Evolutionary conservation across 2,329 filamentous ascomycete species (phyloP).

Genomic region (Trichophyton benhamiae): DNA sequence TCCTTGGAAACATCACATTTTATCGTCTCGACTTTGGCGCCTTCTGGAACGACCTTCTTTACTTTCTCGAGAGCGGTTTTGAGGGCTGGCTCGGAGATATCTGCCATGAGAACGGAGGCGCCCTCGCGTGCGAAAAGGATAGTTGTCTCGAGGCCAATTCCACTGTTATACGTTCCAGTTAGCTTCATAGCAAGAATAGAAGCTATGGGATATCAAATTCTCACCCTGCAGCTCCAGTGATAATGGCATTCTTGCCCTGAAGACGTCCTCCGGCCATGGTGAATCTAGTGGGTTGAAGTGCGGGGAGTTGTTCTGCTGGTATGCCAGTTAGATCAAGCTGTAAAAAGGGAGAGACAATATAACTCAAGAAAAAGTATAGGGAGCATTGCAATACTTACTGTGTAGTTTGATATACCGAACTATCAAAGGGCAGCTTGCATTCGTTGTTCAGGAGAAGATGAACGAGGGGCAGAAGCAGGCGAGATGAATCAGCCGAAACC

Average conservation of each 20-base stretch:
- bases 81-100: slow-evolving; percentile 68
- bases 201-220: not conserved
- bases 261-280: slow-evolving; percentile 34
- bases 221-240: slow-evolving; percentile 79
- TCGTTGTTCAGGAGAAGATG: not conserved
- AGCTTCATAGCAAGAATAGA: not conserved
- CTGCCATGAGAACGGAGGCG: slow-evolving; percentile 70
- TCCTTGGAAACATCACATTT: slow-evolving; percentile 79
- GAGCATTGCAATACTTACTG: not conserved
- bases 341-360: not conserved
- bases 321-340: not conserved
- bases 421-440: not conserved
- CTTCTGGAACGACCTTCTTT: slow-evolving; percentile 55
- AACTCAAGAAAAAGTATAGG: not conserved
- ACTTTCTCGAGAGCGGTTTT: slow-evolving; percentile 65
- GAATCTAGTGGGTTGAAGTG: not conserved
- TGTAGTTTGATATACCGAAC: not conserved
- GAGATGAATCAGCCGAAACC: not conserved
- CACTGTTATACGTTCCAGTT: slow-evolving; percentile 35
- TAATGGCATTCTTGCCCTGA: slow-evolving; percentile 56
- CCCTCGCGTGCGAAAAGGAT: slow-evolving; percentile 86
- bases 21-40: slow-evolving; percentile 48
- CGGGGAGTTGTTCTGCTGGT: not conserved
- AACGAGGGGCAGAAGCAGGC: not conserved
- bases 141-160: slow-evolving; percentile 82